Evolutionary conservation across 202 grass and related monocot species (phyloP), one percentile per base, ranked within the genome.

Genomic region (Musa balbisiana): DNA sequence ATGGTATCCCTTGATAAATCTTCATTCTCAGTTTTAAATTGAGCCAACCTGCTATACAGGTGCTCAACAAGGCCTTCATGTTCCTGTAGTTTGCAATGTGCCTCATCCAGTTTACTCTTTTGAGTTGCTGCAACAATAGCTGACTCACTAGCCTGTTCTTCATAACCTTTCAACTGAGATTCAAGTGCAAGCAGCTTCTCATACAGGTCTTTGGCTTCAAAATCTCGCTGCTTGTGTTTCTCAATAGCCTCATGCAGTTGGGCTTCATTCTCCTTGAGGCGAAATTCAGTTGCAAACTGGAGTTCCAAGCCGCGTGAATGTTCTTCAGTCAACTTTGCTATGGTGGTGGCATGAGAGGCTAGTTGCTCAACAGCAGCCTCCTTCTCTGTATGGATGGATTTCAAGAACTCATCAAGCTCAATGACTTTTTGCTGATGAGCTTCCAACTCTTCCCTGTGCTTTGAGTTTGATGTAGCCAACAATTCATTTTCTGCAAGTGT

Each of bases 161-260:
- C 52, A 55, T 55, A 90, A 82, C 80, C 87, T 67, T 82, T 88
- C 43, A 89, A 74, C 79, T 93, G 85, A 74, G 82, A 84, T 85
- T 93, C 86, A 8, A 93, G 86, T 68, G 84, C 81, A 81, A 91
- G 80, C 33, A 93, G 43, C 83, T 91, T 97, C 80, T 97, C 85
- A 90, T 73, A 82, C 75, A 91, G 80, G 19, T 87, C 80, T 85
- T 82, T 89, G 20, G 85, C 78, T 88, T 92, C 90, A 82, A 82
- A 69, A 78, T 97, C 93, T 89, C 84, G 92, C 65, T 72, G 76
- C 76, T 56, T 24, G 78, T 80, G 65, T 8, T 19, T 82, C 69
- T 89, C 89, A 71, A 75, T 62, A 81, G 86, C 89, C 80, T 86
- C 84, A 73, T 24, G 62, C 69, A 89, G 23, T 60, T 86, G 73